phyloP scores from a whole-genome alignment of 345 rosid species.

The Camelina neglecta region DNA sequence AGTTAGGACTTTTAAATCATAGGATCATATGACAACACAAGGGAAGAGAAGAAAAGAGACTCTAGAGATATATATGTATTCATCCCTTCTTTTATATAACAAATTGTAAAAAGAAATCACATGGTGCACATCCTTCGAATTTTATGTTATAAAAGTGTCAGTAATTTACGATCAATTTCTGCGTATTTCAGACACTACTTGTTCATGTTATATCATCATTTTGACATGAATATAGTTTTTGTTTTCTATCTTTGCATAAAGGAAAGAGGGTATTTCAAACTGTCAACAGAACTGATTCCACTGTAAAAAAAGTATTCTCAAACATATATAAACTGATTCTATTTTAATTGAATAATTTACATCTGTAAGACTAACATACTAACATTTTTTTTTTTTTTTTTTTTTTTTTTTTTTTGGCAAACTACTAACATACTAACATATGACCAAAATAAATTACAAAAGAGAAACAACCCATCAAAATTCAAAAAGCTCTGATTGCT shows the following conservation, averaged over 20 bases:
- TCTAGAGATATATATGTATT: not conserved
- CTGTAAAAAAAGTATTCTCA: not conserved
- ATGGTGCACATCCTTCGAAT: not conserved
- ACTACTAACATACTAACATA: not conserved
- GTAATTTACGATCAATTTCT: slow-evolving; percentile 1
- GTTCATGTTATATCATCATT: not conserved
- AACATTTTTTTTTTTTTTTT: not conserved
- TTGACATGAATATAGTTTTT: not conserved
- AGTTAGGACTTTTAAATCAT: not conserved
- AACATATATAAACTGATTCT: not conserved
- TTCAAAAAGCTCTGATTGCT: slow-evolving; percentile 5
- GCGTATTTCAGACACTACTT: not conserved
- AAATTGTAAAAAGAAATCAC: slow-evolving; percentile 23
- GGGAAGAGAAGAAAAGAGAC: not conserved
- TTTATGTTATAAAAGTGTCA: slow-evolving; percentile 6
- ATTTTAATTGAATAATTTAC: slow-evolving; percentile 7
- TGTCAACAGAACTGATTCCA: slow-evolving; percentile 4
- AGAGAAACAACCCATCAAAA: not conserved
- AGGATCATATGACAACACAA: not conserved
- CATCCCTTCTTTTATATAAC: not conserved
- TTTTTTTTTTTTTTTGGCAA: too few species aligned
- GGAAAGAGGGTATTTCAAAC: not conserved
- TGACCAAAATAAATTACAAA: not conserved
- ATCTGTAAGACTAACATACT: too few species aligned
- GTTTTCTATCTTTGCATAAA: not conserved